Base-by-base conservation (phyloP, 2,329 filamentous ascomycete species). In the Fusarium equiseti region DNA sequence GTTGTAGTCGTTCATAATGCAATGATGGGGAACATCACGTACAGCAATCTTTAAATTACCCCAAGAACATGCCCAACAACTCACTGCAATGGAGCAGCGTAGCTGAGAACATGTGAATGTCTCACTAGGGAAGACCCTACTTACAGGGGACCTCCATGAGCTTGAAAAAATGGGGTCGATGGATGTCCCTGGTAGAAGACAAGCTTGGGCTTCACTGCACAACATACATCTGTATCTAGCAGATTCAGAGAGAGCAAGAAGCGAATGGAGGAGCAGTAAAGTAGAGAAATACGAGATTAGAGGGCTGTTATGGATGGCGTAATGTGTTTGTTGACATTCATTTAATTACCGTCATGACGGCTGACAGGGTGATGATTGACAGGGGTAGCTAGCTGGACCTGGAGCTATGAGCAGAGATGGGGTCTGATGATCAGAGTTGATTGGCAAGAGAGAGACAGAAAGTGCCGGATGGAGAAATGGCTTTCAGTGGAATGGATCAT, bases 301-400 rank as follows among this genome's bases (percentile, higher is more conserved):
- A 49, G n/a, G 26, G 26, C 18, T 52, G 54, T 61, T 61, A 26
- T 50, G 50, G 38, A 52, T 35, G 63, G 53, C 38, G 32, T 44
- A 44, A 53, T 67, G 49, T 32, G 44, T 67, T 58, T 70, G 66
- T 66, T 70, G 56, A 71, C 62, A 62, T 54, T 63, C 35, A 50
- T 49, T 35, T 49, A 48, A 54, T 64, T 66, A 51, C 57, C 51
- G 55, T 61, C 44, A 48, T 49, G 64, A 67, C 49, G 55, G 54
- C 66, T 73, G 67, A 63, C 67, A 69, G 61, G 55, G 62, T 42
- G 64, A 64, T 46, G 48, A 44, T 63, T 68, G 56, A 66, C 70
- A 74, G 62, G 72, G 50, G 38, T 53, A 27, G 50, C 42, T 44
- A 44, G 42, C 48, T 51, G 24, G 32, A 52, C 31, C 49, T 40